Percentiles rank a stretch among this genome's conserved stretches.
phyloP scores from a whole-genome alignment of 192 early-diverging fungal genomes.

The Coemansia sp. region DNA sequence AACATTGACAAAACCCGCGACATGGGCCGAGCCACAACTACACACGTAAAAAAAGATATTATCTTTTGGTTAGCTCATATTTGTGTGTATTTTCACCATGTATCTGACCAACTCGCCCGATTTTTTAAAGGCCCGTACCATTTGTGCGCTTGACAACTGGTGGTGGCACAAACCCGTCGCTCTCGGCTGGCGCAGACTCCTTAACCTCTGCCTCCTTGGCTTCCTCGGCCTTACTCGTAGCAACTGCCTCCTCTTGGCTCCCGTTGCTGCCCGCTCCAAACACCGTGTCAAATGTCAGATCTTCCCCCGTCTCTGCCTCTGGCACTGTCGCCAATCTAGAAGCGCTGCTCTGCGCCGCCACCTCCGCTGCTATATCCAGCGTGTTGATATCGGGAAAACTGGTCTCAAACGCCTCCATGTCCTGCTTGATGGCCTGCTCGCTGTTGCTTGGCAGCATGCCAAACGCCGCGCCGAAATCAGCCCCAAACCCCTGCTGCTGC shows the following conservation, averaged over 20 bases:
- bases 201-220: not conserved
- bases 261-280: slow-evolving; percentile 24
- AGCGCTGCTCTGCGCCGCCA: slow-evolving; percentile 3
- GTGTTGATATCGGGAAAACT: slow-evolving; percentile 48
- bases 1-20: slow-evolving; percentile 53
- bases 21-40: slow-evolving; percentile 52
- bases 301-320: not conserved
- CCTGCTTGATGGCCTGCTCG: slow-evolving; percentile 32
- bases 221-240: not conserved
- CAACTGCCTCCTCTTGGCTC: not conserved
- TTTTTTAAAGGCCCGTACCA: slow-evolving; percentile 30
- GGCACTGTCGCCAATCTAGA: slow-evolving; percentile 5
- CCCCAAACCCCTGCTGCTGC: slow-evolving; percentile 20
- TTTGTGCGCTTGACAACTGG: slow-evolving; percentile 52
- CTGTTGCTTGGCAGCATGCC: slow-evolving; percentile 17
- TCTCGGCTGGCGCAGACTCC: slow-evolving; percentile 4
- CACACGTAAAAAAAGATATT: not conserved
- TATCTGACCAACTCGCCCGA: slow-evolving; percentile 1
- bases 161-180: slow-evolving; percentile 44
- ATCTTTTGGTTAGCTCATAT: slow-evolving; percentile 3
- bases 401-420: slow-evolving; percentile 41
- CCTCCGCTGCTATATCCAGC: slow-evolving; percentile 17
- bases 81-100: not conserved
- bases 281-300: slow-evolving; percentile 50
- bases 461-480: slow-evolving; percentile 47